Base-by-base conservation (phyloP, 2,329 filamentous ascomycete genomes). In the Septoria linicola region DNA sequence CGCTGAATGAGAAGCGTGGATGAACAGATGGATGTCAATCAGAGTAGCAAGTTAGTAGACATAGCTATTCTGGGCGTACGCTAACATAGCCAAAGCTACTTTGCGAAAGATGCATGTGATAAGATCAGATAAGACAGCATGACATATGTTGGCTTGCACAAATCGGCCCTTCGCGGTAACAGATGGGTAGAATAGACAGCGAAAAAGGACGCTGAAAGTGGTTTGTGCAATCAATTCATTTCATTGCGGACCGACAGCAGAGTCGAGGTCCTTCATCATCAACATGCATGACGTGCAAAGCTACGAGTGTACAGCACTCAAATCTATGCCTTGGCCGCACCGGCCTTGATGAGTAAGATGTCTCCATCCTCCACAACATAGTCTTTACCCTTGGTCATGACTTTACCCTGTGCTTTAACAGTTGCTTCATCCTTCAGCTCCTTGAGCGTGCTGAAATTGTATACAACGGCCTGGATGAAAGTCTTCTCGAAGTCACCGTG, bases 401-500 rank as follows among this genome's bases (percentile, higher is more conserved):
- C 73, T 79, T 99, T 99, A 66, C 93, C 93, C 73, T 92, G 92
- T 20, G 92, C 82, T 79, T 91, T 95, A 61, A 96, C 88, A 61
- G 87, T 82, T 19, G 83, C 78, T 77, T 99, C 93, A 59, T 95
- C 89, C 45, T 92, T 92, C 41, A 88, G 77, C 73, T 97, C 93
- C 75, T 86, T 89, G 47, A 99, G 76, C 2, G 80, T 75, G 20
- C 70, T 78, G 74, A 83, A 99, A 77, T 96, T 97, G 77, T 95
- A 97, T 23, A 96, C 90, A 59, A 99, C 81, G 58, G 80, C 87
- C 76, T 99, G 95, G 65, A 99, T 99, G 70, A 99, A 99, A 0
- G 95, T 99, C 84, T 99, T 99, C 74, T 99, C 93, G 62, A 99
- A 97, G 71, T 99, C 93, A 61, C 86, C 89, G 76, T 99, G 93